These are phyloP conservation scores for Salix koriyanagi DNA, from an alignment of 345 rosid species.

Conservation along the genomic window DNA sequence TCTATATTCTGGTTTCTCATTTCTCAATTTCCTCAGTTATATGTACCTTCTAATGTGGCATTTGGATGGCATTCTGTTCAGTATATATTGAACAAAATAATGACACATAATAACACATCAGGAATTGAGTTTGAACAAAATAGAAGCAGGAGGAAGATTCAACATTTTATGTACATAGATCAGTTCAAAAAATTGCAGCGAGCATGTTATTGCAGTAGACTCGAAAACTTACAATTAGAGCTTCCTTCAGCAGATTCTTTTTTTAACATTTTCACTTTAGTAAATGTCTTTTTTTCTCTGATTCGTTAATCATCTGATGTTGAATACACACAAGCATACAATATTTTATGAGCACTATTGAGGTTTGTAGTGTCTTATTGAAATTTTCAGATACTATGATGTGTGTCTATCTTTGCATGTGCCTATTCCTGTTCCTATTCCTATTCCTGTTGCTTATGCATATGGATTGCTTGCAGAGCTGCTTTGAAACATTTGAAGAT, in stretches of 20 bases:
- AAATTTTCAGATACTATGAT: not conserved
- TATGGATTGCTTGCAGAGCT: slow-evolving; percentile 50
- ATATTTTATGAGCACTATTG: not conserved
- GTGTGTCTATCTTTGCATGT: not conserved
- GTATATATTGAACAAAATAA: not conserved
- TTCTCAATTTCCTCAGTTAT: not conserved
- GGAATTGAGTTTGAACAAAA: not conserved
- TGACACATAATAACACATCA: not conserved
- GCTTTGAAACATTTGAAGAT: slow-evolving; percentile 87
- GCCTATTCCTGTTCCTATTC: not conserved
- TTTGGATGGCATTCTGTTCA: not conserved
- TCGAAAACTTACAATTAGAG: not conserved
- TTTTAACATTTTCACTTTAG: not conserved
- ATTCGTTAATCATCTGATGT: not conserved
- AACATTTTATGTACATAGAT: not conserved
- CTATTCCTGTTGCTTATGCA: not conserved
- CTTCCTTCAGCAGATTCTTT: not conserved
- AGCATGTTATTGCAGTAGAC: not conserved
- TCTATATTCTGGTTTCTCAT: not conserved
- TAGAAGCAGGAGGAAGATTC: not conserved
- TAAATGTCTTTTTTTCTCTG: too few species aligned
- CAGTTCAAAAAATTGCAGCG: not conserved
- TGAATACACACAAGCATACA: not conserved
- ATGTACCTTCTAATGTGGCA: not conserved
- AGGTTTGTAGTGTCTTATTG: not conserved